Conservation (phyloP, 1,284 basidiomycete genomes). For the Mrakiaceae sp. region DNA sequence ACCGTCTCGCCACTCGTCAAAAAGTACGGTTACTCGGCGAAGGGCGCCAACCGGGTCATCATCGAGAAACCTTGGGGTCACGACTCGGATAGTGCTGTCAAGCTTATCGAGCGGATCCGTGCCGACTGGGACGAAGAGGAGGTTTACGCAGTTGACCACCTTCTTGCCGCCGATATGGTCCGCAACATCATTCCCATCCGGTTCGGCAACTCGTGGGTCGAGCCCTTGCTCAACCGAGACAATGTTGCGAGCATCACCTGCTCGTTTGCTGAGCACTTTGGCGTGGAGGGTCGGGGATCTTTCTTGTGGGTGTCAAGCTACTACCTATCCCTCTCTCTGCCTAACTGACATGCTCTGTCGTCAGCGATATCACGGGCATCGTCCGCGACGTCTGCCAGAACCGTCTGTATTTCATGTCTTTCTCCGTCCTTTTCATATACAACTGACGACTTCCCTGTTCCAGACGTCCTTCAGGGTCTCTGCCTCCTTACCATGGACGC, state of each 20-base stretch:
- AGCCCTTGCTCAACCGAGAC: background rate
- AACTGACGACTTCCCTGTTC: background rate
- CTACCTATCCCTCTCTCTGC: background rate
- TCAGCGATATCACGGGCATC: background rate
- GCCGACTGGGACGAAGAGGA: background rate
- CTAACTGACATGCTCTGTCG: background rate
- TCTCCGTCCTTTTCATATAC: background rate
- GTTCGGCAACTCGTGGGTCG: constrained; percentile 1
- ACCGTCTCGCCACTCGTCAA: background rate
- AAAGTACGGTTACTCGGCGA: background rate
- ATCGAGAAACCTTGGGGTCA: background rate
- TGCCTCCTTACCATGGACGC: constrained; percentile 31
- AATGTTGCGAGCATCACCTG: background rate
- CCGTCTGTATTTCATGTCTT: background rate
- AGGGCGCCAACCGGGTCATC: background rate
- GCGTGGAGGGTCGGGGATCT: background rate
- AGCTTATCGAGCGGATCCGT: background rate
- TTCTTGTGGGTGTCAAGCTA: background rate
- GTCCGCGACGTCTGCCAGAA: constrained; percentile 1
- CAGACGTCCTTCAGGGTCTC: constrained; percentile 8
- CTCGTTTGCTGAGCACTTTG: background rate
- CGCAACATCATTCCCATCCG: background rate
- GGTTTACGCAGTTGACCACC: background rate
- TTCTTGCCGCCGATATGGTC: background rate
- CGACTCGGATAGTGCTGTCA: background rate